A percentile compares a stretch with the other conserved stretches of the same genome.
Evolutionary conservation across 1,284 basidiomycete genomes (phyloP).

Genomic region (Ustilago hordei): DNA sequence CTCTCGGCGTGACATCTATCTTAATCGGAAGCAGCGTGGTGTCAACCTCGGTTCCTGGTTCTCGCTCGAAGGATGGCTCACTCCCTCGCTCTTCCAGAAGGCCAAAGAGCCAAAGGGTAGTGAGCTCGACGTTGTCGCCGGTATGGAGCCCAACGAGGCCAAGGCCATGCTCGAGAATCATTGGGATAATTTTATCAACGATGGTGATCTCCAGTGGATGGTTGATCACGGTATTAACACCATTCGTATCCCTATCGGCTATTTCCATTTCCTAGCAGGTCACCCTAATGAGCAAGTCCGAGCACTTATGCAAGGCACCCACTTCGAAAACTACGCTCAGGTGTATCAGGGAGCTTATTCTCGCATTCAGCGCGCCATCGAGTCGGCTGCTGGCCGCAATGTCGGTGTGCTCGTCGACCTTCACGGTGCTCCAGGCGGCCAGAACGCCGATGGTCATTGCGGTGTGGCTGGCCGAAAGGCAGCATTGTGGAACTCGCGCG

Average conservation of each 20-base stretch:
- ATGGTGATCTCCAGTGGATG: slow-evolving; percentile 75
- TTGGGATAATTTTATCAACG: slow-evolving; percentile 76
- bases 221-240: slow-evolving; percentile 81
- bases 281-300: slow-evolving; percentile 75
- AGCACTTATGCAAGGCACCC: slow-evolving; percentile 77
- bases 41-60: slow-evolving; percentile 80
- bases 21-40: slow-evolving; percentile 81
- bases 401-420: slow-evolving; percentile 82
- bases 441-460: slow-evolving; percentile 71
- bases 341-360: slow-evolving; percentile 81
- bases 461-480: slow-evolving; percentile 48
- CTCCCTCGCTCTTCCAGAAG: slow-evolving; percentile 58
- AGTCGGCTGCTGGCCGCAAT: slow-evolving; percentile 75
- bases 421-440: slow-evolving; percentile 76
- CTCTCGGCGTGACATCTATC: slow-evolving; percentile 72
- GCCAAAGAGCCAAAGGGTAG: slow-evolving; percentile 54
- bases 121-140: slow-evolving; percentile 78
- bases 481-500: slow-evolving; percentile 67
- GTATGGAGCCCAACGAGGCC: slow-evolving; percentile 72
- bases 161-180: slow-evolving; percentile 79
- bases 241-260: slow-evolving; percentile 80
- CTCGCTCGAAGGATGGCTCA: slow-evolving; percentile 69
- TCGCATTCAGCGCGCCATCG: slow-evolving; percentile 78
- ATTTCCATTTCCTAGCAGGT: slow-evolving; percentile 81
- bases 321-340: slow-evolving; percentile 75